phyloP scores from a whole-genome alignment of 139 green algal genomes.

The Picochlorum sp. region DNA sequence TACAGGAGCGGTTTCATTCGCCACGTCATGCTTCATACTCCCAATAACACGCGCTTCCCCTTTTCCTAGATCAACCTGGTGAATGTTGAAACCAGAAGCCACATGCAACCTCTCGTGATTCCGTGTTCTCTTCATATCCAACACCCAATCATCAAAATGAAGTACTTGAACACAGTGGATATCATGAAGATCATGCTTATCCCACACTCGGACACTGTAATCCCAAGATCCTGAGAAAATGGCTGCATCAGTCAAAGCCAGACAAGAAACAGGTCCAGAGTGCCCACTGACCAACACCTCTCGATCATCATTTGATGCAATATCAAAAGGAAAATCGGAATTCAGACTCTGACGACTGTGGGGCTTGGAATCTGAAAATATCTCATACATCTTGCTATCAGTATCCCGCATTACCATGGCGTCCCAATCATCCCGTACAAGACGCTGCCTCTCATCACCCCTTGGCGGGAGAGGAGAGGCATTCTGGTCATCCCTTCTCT shows the following conservation, averaged over 20 bases:
- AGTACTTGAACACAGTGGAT: conserved; percentile 30
- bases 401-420: too few species aligned
- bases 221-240: conserved; percentile 43
- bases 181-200: background rate
- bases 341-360: too few species aligned
- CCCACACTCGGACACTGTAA: conserved; percentile 47
- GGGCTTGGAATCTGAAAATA: too few species aligned
- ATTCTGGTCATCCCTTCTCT: background rate
- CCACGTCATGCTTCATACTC: background rate
- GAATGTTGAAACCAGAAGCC: background rate
- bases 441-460: too few species aligned
- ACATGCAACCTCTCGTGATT: conserved; percentile 11
- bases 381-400: too few species aligned
- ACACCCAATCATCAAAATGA: conserved; percentile 58
- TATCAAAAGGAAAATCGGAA: background rate
- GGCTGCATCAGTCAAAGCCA: conserved; percentile 29
- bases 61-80: conserved; percentile 7
- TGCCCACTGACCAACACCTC: conserved; percentile 36
- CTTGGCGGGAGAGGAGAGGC: too few species aligned
- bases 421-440: too few species aligned
- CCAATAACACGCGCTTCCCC: background rate
- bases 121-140: conserved; percentile 15
- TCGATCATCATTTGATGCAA: background rate
- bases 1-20: conserved; percentile 9
- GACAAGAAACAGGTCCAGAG: conserved; percentile 45